phyloP scores from a whole-genome alignment of 2,329 filamentous ascomycete genomes.

The Zalaria obscura region DNA sequence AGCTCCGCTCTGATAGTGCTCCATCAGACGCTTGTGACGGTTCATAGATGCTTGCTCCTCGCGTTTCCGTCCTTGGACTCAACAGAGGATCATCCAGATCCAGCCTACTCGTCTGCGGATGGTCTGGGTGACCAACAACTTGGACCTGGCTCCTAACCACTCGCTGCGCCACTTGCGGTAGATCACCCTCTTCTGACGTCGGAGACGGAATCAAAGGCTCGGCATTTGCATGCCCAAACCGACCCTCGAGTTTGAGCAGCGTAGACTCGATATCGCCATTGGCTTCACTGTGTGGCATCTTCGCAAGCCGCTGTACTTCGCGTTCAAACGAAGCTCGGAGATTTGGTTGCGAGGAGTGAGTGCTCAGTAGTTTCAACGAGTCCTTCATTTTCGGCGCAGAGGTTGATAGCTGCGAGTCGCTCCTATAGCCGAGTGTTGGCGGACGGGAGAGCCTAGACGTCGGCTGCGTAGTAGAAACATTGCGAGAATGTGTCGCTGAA shows the following conservation, averaged over 20 bases:
- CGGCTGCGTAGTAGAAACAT: conserved; percentile 1
- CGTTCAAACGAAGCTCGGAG: conserved; percentile 65
- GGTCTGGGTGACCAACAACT: conserved; percentile 5
- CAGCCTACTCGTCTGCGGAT: conserved; percentile 4
- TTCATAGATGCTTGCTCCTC: conserved; percentile 19
- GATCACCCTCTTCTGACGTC: background rate
- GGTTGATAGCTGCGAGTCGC: too few relatives aligned
- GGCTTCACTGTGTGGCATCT: conserved; percentile 68
- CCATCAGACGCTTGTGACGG: conserved; percentile 9
- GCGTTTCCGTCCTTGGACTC: conserved; percentile 16
- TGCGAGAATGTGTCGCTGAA: conserved; percentile 3
- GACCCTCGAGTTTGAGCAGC: conserved; percentile 81
- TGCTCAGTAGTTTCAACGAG: conserved; percentile 24
- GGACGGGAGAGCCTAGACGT: conserved; percentile 1
- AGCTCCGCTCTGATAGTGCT: background rate
- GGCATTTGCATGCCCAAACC: conserved; percentile 38
- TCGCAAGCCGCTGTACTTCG: conserved; percentile 73
- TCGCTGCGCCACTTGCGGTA: conserved; percentile 1
- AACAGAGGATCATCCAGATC: conserved; percentile 3
- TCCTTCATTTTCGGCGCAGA: background rate
- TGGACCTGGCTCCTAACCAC: conserved; percentile 1
- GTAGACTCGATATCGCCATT: conserved; percentile 87
- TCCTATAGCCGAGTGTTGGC: too few relatives aligned
- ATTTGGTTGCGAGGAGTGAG: conserved; percentile 41
- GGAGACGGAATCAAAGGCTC: background rate